Percentiles rank a stretch among this genome's conserved stretches.
phyloP scores from a whole-genome alignment of 331 rosid genomes.

The Prunus yedoensis region DNA sequence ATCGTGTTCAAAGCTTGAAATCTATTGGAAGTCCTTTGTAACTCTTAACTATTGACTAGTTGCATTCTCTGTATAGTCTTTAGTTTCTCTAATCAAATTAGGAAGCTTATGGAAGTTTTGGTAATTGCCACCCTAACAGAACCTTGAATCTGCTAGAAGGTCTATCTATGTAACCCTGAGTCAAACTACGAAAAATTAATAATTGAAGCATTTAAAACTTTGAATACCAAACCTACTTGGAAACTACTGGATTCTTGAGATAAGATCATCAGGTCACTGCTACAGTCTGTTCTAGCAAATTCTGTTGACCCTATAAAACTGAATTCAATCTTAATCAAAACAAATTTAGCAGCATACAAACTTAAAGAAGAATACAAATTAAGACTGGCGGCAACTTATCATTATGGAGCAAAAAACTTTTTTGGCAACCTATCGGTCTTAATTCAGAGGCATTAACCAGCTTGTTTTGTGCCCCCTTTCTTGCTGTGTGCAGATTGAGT shows the following conservation, averaged over 20 bases:
- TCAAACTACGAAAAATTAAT: background rate
- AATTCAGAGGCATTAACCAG: background rate
- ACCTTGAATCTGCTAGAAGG: background rate
- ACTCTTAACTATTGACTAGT: background rate
- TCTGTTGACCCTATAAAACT: background rate
- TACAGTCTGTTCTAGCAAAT: background rate
- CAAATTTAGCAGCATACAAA: background rate
- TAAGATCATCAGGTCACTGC: background rate
- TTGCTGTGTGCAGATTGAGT: background rate
- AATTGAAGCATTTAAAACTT: background rate
- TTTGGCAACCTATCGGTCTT: background rate
- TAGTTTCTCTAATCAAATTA: no score
- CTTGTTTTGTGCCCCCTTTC: background rate
- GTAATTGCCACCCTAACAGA: background rate
- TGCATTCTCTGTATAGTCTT: no score
- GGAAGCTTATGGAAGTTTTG: no score
- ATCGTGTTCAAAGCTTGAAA: background rate
- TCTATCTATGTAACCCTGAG: background rate
- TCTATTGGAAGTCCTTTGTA: background rate
- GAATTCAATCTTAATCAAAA: background rate
- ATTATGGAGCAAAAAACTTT: background rate
- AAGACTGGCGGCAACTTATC: background rate
- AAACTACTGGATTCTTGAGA: background rate
- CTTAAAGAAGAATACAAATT: background rate
- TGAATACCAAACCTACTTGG: background rate